Evolutionary conservation across 257 asterid genomes (phyloP).

Genomic region (Nicotiana noctiflora): DNA sequence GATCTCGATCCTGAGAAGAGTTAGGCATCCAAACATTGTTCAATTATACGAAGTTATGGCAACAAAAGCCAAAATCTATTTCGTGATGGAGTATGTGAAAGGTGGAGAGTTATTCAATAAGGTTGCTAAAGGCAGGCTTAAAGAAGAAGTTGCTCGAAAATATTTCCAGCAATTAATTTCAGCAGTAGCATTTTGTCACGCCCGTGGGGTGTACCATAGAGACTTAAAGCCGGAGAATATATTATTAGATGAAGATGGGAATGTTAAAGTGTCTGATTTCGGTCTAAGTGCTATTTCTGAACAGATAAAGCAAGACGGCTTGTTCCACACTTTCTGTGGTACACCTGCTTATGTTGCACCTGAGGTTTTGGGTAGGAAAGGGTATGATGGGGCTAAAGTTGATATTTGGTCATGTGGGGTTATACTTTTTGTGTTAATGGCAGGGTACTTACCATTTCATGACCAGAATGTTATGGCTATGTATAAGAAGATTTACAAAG

Average conservation of each 20-base stretch:
- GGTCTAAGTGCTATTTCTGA: slow-evolving; percentile 86
- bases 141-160: slow-evolving; percentile 71
- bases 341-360: slow-evolving; percentile 98
- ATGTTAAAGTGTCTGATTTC: slow-evolving; percentile 84
- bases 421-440: slow-evolving; percentile 84
- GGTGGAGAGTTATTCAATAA: slow-evolving; percentile 86
- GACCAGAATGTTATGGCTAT: slow-evolving; percentile 84
- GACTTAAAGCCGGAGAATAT: slow-evolving; percentile 89
- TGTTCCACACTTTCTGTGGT: slow-evolving; percentile 90
- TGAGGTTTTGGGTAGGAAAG: slow-evolving; percentile 79
- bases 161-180: slow-evolving; percentile 86
- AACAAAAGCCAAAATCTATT: slow-evolving; percentile 70
- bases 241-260: slow-evolving; percentile 71
- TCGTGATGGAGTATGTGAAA: slow-evolving; percentile 81
- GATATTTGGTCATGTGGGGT: slow-evolving; percentile 98
- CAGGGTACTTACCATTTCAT: slow-evolving; percentile 88
- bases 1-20: slow-evolving; percentile 85
- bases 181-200: slow-evolving; percentile 86
- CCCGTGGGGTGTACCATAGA: slow-evolving; percentile 89
- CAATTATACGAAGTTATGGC: slow-evolving; percentile 95
- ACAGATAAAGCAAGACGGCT: slow-evolving; percentile 85
- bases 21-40: slow-evolving; percentile 90
- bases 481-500: slow-evolving; percentile 90
- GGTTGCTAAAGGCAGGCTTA: slow-evolving; percentile 90
- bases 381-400: slow-evolving; percentile 79